Conservation (phyloP, 495 filamentous ascomycete genomes). For the Podospora conica region DNA sequence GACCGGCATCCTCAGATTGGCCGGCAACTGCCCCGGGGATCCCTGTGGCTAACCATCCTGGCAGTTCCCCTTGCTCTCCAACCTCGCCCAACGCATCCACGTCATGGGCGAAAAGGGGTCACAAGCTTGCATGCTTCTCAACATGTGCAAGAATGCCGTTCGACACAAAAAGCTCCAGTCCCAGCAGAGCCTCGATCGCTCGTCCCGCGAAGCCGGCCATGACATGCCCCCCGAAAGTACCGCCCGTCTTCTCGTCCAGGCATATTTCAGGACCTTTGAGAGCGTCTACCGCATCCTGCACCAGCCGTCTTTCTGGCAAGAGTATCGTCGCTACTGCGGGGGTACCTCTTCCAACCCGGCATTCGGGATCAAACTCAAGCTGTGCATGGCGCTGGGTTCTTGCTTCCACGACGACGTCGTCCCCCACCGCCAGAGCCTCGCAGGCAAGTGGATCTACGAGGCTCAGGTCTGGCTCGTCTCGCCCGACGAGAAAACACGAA, state of each 20-base stretch:
- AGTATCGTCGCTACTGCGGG: slow-evolving; percentile 44
- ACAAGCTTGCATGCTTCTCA: slow-evolving; percentile 27
- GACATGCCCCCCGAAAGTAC: slow-evolving; percentile 33
- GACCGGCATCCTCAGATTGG: neutral
- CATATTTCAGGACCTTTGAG: slow-evolving; percentile 47
- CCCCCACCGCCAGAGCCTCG: slow-evolving; percentile 41
- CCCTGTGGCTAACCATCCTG: slow-evolving; percentile 11
- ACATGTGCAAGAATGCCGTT: slow-evolving; percentile 43
- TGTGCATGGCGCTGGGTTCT: slow-evolving; percentile 58
- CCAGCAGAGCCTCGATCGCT: slow-evolving; percentile 27
- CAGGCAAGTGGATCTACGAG: slow-evolving; percentile 57
- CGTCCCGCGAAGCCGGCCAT: slow-evolving; percentile 25
- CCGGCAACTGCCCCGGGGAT: neutral
- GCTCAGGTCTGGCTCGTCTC: slow-evolving; percentile 56
- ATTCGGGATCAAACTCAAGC: slow-evolving; percentile 55
- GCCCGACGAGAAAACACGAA: slow-evolving; percentile 46
- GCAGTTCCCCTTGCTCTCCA: slow-evolving; percentile 41
- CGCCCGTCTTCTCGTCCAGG: slow-evolving; percentile 44
- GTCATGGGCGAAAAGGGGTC: slow-evolving; percentile 34
- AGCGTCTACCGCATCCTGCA: slow-evolving; percentile 50
- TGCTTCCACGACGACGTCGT: slow-evolving; percentile 48
- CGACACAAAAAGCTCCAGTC: slow-evolving; percentile 40
- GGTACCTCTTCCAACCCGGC: slow-evolving; percentile 19
- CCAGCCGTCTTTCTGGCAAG: slow-evolving; percentile 44
- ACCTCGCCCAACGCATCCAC: slow-evolving; percentile 34